These are phyloP conservation scores for Amanita muscaria DNA, from an alignment of 768 basidiomycete species.

Conservation along the genomic window DNA sequence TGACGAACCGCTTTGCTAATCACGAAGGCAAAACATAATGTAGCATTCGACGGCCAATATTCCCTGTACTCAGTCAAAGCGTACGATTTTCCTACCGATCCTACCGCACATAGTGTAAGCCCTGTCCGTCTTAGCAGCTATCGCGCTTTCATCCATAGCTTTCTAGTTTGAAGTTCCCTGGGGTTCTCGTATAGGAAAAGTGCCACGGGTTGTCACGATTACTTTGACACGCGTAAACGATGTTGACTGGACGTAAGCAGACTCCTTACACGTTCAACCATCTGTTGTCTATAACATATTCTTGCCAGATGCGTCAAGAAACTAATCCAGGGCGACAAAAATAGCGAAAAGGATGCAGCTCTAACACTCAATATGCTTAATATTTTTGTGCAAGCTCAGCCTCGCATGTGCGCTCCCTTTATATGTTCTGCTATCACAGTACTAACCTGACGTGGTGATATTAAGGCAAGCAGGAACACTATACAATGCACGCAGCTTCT, in stretches of 20 bases:
- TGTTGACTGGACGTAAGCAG: not conserved
- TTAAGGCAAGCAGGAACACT: slow-evolving; percentile 1
- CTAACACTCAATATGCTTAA: slow-evolving; percentile 7
- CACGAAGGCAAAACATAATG: too few relatives aligned
- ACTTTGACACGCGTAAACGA: not conserved
- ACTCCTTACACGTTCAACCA: not conserved
- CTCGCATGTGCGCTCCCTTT: slow-evolving; percentile 1
- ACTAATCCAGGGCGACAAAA: not conserved
- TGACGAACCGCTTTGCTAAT: too few relatives aligned
- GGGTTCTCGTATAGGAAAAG: not conserved
- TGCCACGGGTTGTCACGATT: not conserved
- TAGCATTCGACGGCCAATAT: slow-evolving; percentile 6
- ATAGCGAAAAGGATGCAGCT: not conserved
- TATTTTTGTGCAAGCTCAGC: slow-evolving; percentile 5
- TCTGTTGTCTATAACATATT: not conserved
- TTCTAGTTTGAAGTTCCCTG: slow-evolving; percentile 7
- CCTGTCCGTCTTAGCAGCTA: not conserved
- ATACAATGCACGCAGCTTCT: slow-evolving; percentile 6
- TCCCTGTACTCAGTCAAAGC: slow-evolving; percentile 1
- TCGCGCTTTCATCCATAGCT: not conserved
- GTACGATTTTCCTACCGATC: not conserved
- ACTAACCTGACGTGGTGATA: not conserved
- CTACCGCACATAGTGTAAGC: not conserved
- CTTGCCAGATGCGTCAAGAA: not conserved
- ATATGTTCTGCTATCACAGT: not conserved